Evolutionary conservation across 352 stramenopile species (phyloP).

Genomic region (Blastocystis sp.): DNA sequence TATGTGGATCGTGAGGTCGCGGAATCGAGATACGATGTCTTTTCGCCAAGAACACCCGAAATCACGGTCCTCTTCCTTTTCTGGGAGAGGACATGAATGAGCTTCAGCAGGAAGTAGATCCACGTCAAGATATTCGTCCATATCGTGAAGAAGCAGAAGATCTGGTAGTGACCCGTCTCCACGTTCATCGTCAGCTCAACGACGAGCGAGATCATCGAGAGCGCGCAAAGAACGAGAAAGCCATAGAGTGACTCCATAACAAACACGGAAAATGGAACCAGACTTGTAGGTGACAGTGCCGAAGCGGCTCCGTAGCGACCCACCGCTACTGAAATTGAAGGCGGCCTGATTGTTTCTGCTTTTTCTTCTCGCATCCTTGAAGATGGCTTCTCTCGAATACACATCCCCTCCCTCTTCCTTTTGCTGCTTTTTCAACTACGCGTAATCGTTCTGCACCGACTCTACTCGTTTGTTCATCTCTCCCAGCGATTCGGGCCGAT

Average conservation of each 20-base stretch:
- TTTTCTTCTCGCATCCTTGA: constrained; percentile 4
- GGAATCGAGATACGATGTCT: not conserved
- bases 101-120: constrained; percentile 49
- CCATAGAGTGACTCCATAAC: not conserved
- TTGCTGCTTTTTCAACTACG: constrained; percentile 14
- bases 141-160: constrained; percentile 62
- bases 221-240: not conserved
- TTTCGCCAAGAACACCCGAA: not conserved
- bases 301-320: constrained; percentile 48
- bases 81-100: not conserved
- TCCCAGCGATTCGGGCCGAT: constrained; percentile 17
- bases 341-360: not conserved
- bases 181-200: not conserved
- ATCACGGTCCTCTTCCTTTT: not conserved
- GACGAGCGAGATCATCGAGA: not conserved
- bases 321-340: not conserved
- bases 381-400: constrained; percentile 40
- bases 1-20: not conserved
- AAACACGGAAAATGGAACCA: constrained; percentile 7
- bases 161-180: not conserved
- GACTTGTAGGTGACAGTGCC: constrained; percentile 21
- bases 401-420: not conserved
- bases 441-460: not conserved
- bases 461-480: constrained; percentile 46
- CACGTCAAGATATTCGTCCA: constrained; percentile 31